These are phyloP conservation scores for Ceratocystis ficicola DNA, from an alignment of 2,329 filamentous ascomycete species.

Conservation along the genomic window DNA sequence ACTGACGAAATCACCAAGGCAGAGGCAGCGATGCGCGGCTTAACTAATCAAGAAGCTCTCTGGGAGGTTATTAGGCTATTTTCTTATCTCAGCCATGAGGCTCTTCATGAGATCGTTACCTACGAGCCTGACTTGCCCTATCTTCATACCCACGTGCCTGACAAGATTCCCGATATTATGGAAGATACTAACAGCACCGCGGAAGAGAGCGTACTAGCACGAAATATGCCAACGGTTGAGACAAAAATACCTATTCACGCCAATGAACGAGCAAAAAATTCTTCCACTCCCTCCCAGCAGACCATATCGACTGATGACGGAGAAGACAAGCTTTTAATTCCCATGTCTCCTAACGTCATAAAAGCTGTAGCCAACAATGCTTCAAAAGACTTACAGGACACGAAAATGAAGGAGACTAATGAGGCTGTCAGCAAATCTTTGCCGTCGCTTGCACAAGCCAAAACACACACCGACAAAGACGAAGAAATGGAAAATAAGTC, in stretches of 20 bases:
- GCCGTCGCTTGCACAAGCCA: background rate
- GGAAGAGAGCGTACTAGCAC: background rate
- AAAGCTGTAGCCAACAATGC: background rate
- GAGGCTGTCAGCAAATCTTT: background rate
- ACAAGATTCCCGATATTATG: background rate
- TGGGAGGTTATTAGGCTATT: conserved; percentile 37
- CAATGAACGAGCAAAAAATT: background rate
- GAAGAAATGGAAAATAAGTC: background rate
- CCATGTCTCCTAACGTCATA: background rate
- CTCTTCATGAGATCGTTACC: conserved; percentile 37
- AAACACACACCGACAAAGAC: background rate
- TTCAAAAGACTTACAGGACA: background rate
- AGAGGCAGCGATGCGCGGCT: conserved; percentile 37
- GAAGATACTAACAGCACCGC: background rate
- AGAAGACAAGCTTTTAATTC: background rate
- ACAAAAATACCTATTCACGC: background rate
- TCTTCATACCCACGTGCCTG: conserved; percentile 12
- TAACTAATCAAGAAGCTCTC: conserved; percentile 33
- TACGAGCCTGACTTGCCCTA: conserved; percentile 30
- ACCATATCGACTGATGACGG: background rate
- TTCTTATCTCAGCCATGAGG: conserved; percentile 38
- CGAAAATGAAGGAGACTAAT: background rate
- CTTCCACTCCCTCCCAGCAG: background rate
- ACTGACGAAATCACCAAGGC: conserved; percentile 41
- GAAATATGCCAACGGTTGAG: background rate